These are phyloP conservation scores for Chlorella sp. DNA, from an alignment of 139 green algal species.

Conservation along the genomic window DNA sequence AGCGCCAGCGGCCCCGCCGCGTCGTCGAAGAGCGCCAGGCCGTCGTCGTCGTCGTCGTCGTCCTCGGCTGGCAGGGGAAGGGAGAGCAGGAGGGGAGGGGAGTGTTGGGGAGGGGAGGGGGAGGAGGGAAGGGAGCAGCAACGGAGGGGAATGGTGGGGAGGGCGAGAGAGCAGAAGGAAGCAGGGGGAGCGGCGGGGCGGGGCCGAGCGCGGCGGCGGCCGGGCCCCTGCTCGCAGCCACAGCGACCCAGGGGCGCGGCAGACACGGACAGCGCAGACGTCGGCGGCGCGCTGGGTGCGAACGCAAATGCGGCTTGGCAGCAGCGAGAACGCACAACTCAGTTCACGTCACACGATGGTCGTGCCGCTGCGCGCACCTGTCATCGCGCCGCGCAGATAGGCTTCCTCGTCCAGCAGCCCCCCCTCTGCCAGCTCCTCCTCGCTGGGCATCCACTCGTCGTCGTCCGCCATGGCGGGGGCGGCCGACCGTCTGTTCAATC, in stretches of 20 bases:
- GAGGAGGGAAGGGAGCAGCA: not conserved
- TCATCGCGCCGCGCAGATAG: conserved; percentile 16
- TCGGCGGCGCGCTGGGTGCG: too few relatives aligned
- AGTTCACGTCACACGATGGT: too few relatives aligned
- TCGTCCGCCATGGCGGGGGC: conserved; percentile 10
- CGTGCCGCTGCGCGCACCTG: too few relatives aligned
- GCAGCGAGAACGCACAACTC: too few relatives aligned
- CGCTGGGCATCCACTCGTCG: conserved; percentile 6
- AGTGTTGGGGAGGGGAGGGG: not conserved
- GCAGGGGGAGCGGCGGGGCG: not conserved
- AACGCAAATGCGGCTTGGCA: too few relatives aligned
- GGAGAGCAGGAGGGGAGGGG: not conserved
- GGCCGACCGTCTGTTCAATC: too few relatives aligned
- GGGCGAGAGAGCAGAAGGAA: not conserved
- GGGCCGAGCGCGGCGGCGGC: too few relatives aligned
- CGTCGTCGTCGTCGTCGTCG: conserved; percentile 19
- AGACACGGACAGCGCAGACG: too few relatives aligned
- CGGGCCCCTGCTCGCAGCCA: too few relatives aligned
- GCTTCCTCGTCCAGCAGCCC: conserved; percentile 23
- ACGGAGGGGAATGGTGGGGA: too few relatives aligned
- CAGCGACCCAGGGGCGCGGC: too few relatives aligned
- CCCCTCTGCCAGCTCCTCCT: conserved; percentile 25
- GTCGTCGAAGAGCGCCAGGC: conserved; percentile 5
- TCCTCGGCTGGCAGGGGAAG: conserved; percentile 3
- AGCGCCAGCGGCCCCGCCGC: conserved; percentile 45